These are phyloP conservation scores for Lactifluus piperatus DNA, from an alignment of 768 basidiomycete genomes.

Conservation along the genomic window DNA sequence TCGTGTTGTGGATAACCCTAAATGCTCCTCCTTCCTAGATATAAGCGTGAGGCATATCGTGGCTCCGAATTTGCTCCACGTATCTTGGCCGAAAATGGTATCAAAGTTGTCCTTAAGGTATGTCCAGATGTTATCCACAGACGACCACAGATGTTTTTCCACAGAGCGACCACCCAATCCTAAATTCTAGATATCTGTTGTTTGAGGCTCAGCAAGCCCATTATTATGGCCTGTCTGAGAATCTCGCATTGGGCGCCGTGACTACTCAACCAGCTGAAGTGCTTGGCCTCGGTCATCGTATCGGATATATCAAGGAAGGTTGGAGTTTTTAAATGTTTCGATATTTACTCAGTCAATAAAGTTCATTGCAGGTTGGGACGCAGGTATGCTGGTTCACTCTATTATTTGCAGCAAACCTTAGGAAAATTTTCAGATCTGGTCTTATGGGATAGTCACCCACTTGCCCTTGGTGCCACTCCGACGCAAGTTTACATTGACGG, in stretches of 20 bases:
- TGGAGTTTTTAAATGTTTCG: neutral
- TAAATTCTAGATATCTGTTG: constrained; percentile 55
- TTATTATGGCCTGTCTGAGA: constrained; percentile 49
- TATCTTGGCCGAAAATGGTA: constrained; percentile 47
- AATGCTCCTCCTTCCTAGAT: constrained; percentile 20
- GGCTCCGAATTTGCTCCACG: constrained; percentile 57
- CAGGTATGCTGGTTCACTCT: constrained; percentile 28
- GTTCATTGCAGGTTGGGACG: constrained; percentile 50
- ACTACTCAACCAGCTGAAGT: constrained; percentile 56
- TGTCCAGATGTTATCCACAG: neutral
- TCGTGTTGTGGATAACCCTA: neutral
- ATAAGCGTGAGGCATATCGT: constrained; percentile 54
- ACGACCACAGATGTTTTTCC: neutral
- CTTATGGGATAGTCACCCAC: constrained; percentile 69
- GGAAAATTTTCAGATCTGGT: constrained; percentile 36
- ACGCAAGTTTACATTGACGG: constrained; percentile 84
- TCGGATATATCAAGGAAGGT: constrained; percentile 63
- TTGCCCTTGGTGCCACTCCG: constrained; percentile 72
- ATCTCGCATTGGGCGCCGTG: constrained; percentile 53
- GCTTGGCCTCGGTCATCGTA: constrained; percentile 59
- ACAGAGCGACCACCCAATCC: constrained; percentile 43
- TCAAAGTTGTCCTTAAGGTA: constrained; percentile 56
- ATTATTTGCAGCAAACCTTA: neutral
- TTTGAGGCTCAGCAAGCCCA: constrained; percentile 67
- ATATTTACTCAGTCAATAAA: neutral